These are phyloP conservation scores for Coemansia asiatica DNA, from an alignment of 192 early-diverging fungal genomes.

Conservation along the genomic window DNA sequence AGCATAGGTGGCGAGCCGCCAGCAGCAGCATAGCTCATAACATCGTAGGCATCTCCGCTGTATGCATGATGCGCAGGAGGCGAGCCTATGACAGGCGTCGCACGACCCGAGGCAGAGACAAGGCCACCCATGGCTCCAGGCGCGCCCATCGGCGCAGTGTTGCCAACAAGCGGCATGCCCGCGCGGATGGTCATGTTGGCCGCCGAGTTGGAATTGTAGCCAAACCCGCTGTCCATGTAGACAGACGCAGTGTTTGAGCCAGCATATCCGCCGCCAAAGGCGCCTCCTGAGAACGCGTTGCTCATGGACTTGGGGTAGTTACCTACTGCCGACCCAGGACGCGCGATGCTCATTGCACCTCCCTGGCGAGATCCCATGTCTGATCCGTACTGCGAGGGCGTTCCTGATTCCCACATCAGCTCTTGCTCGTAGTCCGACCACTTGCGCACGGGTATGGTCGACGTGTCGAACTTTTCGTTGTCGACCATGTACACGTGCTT, in stretches of 20 bases:
- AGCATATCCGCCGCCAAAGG: conserved; percentile 19
- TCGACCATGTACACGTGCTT: conserved; percentile 62
- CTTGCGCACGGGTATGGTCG: conserved; percentile 71
- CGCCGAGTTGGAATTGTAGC: conserved; percentile 33
- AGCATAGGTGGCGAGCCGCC: conserved; percentile 19
- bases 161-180: conserved; percentile 21
- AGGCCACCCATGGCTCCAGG: conserved; percentile 16
- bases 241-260: conserved; percentile 40
- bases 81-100: conserved; percentile 30
- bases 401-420: conserved; percentile 64
- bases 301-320: conserved; percentile 48
- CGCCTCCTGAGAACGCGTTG: conserved; percentile 18
- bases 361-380: conserved; percentile 41
- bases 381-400: conserved; percentile 44
- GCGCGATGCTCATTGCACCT: conserved; percentile 26
- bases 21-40: conserved; percentile 43
- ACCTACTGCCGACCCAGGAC: conserved; percentile 45
- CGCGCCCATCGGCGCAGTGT: conserved; percentile 14
- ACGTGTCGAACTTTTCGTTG: conserved; percentile 76
- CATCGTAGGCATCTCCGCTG: conserved; percentile 41
- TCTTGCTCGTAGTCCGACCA: conserved; percentile 83
- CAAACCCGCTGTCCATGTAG: conserved; percentile 46
- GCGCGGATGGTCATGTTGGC: conserved; percentile 39
- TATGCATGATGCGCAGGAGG: conserved; percentile 36
- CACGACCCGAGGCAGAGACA: conserved; percentile 16